These are phyloP conservation scores for Apiotrichum brassicae DNA, from an alignment of 1,284 basidiomycete genomes.

Conservation along the genomic window DNA sequence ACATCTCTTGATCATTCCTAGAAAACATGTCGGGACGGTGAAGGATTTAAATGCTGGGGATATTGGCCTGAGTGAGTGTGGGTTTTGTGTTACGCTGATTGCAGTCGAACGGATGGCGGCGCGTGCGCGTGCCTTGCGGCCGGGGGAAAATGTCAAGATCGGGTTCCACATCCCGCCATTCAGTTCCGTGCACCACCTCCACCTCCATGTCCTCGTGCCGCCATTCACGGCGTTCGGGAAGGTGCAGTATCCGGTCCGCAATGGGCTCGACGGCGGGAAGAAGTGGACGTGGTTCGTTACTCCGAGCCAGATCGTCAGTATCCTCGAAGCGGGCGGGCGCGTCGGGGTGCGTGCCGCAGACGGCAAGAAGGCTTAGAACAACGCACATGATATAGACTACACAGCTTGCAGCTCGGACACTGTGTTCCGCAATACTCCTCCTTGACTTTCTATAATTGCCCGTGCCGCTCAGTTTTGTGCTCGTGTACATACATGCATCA, in stretches of 20 bases:
- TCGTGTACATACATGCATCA: not conserved
- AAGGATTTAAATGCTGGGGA: slow-evolving; percentile 50
- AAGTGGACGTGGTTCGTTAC: slow-evolving; percentile 72
- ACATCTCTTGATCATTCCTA: slow-evolving; percentile 63
- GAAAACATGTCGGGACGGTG: slow-evolving; percentile 56
- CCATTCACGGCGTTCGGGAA: slow-evolving; percentile 55
- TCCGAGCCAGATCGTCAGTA: slow-evolving; percentile 57
- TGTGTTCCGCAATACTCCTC: too few relatives aligned
- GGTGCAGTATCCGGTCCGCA: slow-evolving; percentile 57
- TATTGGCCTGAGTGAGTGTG: slow-evolving; percentile 51
- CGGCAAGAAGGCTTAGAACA: slow-evolving; percentile 1
- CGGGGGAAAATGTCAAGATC: slow-evolving; percentile 49
- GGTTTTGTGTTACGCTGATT: not conserved
- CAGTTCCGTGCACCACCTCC: slow-evolving; percentile 69
- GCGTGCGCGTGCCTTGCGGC: slow-evolving; percentile 52
- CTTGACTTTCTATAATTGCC: too few relatives aligned
- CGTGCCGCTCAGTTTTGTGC: too few relatives aligned
- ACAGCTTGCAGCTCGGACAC: not conserved
- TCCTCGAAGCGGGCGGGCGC: slow-evolving; percentile 55
- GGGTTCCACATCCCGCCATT: slow-evolving; percentile 80
- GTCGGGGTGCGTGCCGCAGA: slow-evolving; percentile 48
- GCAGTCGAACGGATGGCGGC: slow-evolving; percentile 58
- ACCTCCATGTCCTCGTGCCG: slow-evolving; percentile 67
- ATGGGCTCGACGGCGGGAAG: slow-evolving; percentile 50
- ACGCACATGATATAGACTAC: not conserved